phyloP scores from a whole-genome alignment of 2,329 filamentous ascomycete species.

The Alternaria sp. region DNA sequence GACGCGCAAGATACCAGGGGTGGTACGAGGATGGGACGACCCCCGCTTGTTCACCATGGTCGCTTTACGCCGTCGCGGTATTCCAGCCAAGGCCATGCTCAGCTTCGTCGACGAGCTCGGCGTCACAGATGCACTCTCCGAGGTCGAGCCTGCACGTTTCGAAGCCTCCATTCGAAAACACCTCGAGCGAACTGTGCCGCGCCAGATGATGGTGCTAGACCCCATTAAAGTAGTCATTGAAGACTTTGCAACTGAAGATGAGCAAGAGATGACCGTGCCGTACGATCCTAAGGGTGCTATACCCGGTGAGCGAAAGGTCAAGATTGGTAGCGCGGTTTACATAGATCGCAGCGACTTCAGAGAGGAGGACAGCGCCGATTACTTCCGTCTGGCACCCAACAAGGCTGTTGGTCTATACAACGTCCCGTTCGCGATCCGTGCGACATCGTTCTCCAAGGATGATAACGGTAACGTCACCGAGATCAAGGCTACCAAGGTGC shows the following conservation, averaged over 20 bases:
- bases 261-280: slow-evolving; percentile 73
- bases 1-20: slow-evolving; percentile 53
- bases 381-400: slow-evolving; percentile 79
- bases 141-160: slow-evolving; percentile 83
- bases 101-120: slow-evolving; percentile 92
- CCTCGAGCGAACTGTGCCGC: slow-evolving; percentile 85
- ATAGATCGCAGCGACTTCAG: slow-evolving; percentile 85
- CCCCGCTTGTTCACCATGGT: slow-evolving; percentile 89
- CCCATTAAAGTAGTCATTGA: slow-evolving; percentile 85
- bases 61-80: slow-evolving; percentile 80
- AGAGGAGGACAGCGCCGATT: slow-evolving; percentile 74
- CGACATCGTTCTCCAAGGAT: slow-evolving; percentile 73
- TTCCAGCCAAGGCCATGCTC: slow-evolving; percentile 87
- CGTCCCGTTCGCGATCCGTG: slow-evolving; percentile 73
- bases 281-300: slow-evolving; percentile 79
- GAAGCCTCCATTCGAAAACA: slow-evolving; percentile 86
- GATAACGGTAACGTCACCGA: slow-evolving; percentile 70
- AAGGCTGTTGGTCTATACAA: slow-evolving; percentile 78
- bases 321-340: slow-evolving; percentile 80
- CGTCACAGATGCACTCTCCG: slow-evolving; percentile 81
- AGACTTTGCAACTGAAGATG: slow-evolving; percentile 72
- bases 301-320: slow-evolving; percentile 65
- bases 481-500: slow-evolving; percentile 71
- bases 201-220: slow-evolving; percentile 88
- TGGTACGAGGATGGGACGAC: slow-evolving; percentile 89